Evolutionary conservation across 306 rosid genomes (phyloP).

Genomic region (Boehmeria nivea): DNA sequence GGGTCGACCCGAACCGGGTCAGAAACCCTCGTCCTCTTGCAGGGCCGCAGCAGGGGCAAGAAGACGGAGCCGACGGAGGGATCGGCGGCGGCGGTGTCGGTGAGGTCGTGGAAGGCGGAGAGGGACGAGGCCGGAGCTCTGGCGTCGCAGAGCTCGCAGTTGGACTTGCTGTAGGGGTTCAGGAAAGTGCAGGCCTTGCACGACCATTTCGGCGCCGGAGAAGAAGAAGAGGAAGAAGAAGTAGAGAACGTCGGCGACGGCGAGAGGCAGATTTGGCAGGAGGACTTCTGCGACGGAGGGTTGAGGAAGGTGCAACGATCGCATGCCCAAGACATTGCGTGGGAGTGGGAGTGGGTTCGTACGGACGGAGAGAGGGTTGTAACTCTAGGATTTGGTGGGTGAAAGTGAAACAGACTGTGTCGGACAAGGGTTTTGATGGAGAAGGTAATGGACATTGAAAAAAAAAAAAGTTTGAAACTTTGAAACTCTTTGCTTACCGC

Average conservation of each 20-base stretch:
- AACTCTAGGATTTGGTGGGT: slow-evolving; percentile 30
- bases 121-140: slow-evolving; percentile 56
- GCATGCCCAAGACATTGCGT: slow-evolving; percentile 71
- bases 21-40: slow-evolving; percentile 46
- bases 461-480: slow-evolving; percentile 19
- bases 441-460: not conserved
- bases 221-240: slow-evolving; percentile 33
- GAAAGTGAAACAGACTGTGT: not conserved
- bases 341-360: not conserved
- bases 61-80: slow-evolving; percentile 70
- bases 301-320: slow-evolving; percentile 71
- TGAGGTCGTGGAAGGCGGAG: slow-evolving; percentile 52
- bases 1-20: slow-evolving; percentile 22
- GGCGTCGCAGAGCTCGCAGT: slow-evolving; percentile 60
- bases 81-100: slow-evolving; percentile 32
- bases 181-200: slow-evolving; percentile 91
- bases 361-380: not conserved
- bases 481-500: not conserved
- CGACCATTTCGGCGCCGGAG: slow-evolving; percentile 76
- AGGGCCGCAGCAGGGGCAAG: slow-evolving; percentile 59
- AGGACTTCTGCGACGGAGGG: slow-evolving; percentile 45
- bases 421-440: slow-evolving; percentile 10
- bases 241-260: slow-evolving; percentile 21
- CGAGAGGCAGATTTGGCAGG: slow-evolving; percentile 60
- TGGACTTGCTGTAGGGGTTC: slow-evolving; percentile 52